These are phyloP conservation scores for Fusarium xylarioides DNA, from an alignment of 2,329 filamentous ascomycete species.

Conservation along the genomic window DNA sequence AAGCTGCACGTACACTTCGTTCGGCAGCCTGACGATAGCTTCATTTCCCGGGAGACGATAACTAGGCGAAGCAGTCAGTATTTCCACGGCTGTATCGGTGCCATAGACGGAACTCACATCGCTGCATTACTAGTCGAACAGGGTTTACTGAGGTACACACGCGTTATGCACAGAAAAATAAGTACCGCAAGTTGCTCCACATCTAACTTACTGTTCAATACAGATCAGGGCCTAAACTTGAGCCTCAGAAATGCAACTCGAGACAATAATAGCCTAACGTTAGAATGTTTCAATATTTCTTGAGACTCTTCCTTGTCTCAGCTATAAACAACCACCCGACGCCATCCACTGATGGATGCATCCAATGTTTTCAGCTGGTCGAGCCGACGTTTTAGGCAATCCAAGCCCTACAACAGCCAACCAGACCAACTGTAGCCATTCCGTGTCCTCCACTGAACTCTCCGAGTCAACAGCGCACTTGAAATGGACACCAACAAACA, in stretches of 20 bases:
- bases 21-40: no score
- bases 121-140: no score
- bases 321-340: background rate
- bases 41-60: no score
- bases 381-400: constrained; percentile 27
- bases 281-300: background rate
- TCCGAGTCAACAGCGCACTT: background rate
- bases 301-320: background rate
- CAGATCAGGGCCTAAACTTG: no score
- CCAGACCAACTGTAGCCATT: constrained; percentile 1
- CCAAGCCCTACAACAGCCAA: background rate
- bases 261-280: background rate
- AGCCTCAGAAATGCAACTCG: background rate
- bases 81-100: no score
- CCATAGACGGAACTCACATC: no score
- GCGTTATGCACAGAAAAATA: no score
- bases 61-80: no score
- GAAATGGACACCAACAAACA: background rate
- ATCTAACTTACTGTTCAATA: no score
- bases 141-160: no score
- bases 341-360: background rate
- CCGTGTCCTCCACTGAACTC: constrained; percentile 14
- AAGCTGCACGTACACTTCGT: no score
- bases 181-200: no score
- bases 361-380: constrained; percentile 3